phyloP scores from a whole-genome alignment of 176 grass and related monocot species.

The Coix lacrymajobi region DNA sequence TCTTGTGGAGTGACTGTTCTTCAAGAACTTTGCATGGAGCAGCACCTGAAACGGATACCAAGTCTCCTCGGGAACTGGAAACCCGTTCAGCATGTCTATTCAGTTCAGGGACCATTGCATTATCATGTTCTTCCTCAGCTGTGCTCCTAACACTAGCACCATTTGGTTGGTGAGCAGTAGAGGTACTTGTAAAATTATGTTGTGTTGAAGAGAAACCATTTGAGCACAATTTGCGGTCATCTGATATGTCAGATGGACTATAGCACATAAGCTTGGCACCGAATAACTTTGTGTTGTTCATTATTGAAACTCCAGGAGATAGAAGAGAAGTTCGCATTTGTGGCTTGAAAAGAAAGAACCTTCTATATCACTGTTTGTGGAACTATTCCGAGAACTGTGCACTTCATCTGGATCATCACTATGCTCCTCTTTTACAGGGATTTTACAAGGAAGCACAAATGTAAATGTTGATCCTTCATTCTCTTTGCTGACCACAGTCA shows the following conservation, averaged over 20 bases:
- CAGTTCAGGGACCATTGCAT: slow-evolving; percentile 28
- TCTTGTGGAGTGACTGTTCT: slow-evolving; percentile 34
- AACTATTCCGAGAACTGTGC: slow-evolving; percentile 25
- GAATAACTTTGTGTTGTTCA: slow-evolving; percentile 31
- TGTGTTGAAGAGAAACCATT: slow-evolving; percentile 36
- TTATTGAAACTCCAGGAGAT: slow-evolving; percentile 24
- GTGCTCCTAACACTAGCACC: slow-evolving; percentile 24
- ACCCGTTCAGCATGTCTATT: slow-evolving; percentile 38
- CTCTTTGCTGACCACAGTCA: slow-evolving; percentile 74
- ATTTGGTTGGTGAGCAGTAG: slow-evolving; percentile 21
- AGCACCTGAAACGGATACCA: slow-evolving; percentile 32
- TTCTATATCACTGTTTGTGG: slow-evolving; percentile 45
- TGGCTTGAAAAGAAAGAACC: slow-evolving; percentile 82
- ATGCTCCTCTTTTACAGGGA: slow-evolving; percentile 59
- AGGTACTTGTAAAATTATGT: slow-evolving; percentile 19
- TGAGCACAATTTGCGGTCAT: slow-evolving; percentile 15
- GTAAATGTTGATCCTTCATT: slow-evolving; percentile 81
- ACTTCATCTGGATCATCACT: slow-evolving; percentile 65
- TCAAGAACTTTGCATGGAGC: slow-evolving; percentile 21
- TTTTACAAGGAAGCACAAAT: slow-evolving; percentile 74
- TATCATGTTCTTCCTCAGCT: slow-evolving; percentile 28
- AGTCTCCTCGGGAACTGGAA: slow-evolving; percentile 40
- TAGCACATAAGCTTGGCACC: slow-evolving; percentile 34
- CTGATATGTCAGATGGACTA: slow-evolving; percentile 24
- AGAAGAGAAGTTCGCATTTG: slow-evolving; percentile 39